phyloP scores from a whole-genome alignment of 257 asterid genomes.

The Parsonsia alboflavescens region DNA sequence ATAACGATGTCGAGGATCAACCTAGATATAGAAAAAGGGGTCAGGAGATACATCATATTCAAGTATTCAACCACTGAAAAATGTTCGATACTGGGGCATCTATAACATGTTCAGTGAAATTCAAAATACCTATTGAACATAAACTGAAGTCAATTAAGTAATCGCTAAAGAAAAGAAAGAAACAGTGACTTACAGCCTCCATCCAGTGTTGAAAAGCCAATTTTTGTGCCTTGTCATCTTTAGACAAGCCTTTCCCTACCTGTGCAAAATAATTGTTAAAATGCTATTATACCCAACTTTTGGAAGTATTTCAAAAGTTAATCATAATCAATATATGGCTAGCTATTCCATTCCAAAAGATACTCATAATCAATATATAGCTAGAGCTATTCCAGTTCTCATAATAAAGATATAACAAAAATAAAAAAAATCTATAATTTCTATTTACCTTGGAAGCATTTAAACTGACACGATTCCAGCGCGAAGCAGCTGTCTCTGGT shows the following conservation, averaged over 20 bases:
- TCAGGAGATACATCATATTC: background rate
- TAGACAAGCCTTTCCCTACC: slow-evolving; percentile 91
- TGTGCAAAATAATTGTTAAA: slow-evolving; percentile 30
- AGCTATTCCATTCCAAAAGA: background rate
- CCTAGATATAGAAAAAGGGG: slow-evolving; percentile 28
- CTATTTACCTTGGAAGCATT: slow-evolving; percentile 76
- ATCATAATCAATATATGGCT: background rate
- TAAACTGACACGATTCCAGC: slow-evolving; percentile 71
- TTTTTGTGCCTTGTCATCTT: slow-evolving; percentile 72
- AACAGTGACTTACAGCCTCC: slow-evolving; percentile 68
- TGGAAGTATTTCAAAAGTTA: background rate
- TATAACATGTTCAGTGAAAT: background rate
- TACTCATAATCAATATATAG: background rate
- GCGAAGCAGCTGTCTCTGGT: slow-evolving; percentile 73
- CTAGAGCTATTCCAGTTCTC: background rate
- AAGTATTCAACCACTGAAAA: background rate
- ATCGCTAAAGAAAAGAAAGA: background rate
- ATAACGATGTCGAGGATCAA: slow-evolving; percentile 94
- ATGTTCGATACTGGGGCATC: background rate
- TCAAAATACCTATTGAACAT: background rate
- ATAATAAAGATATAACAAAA: background rate
- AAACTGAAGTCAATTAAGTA: background rate
- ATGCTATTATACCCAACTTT: background rate
- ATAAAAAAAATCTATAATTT: background rate
- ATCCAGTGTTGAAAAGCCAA: slow-evolving; percentile 98